These are phyloP conservation scores for Avena sativa DNA, from an alignment of 176 grass and related monocot species.

Conservation along the genomic window DNA sequence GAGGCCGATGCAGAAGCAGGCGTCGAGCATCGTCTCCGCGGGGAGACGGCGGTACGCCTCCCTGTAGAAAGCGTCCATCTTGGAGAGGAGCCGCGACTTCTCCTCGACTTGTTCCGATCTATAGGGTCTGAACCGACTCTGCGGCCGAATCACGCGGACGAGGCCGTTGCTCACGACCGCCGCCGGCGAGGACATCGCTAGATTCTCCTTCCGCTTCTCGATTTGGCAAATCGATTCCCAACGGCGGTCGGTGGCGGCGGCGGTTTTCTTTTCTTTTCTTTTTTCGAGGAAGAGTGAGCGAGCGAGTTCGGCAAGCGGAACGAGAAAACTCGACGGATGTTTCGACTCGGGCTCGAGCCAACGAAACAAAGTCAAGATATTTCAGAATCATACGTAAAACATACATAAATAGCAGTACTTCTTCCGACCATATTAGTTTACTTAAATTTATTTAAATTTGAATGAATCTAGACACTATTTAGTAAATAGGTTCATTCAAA, in stretches of 20 bases:
- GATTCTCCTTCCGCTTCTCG: background rate
- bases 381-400: too few relatives aligned
- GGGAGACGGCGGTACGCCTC: slow-evolving; percentile 3
- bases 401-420: too few relatives aligned
- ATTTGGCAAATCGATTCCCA: background rate
- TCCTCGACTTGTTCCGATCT: background rate
- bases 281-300: too few relatives aligned
- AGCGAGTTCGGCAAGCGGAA: too few relatives aligned
- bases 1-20: slow-evolving; percentile 39
- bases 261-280: background rate
- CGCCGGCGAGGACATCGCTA: slow-evolving; percentile 14
- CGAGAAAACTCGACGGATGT: too few relatives aligned
- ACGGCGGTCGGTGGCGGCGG: background rate
- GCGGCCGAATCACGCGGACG: slow-evolving; percentile 8
- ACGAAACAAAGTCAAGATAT: too few relatives aligned
- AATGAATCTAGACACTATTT: too few relatives aligned
- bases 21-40: slow-evolving; percentile 2
- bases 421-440: too few relatives aligned
- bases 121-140: background rate
- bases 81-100: slow-evolving; percentile 32
- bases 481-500: too few relatives aligned
- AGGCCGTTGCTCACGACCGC: background rate
- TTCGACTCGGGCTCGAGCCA: too few relatives aligned
- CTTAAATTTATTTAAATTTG: too few relatives aligned
- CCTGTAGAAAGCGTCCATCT: slow-evolving; percentile 19